A percentile compares a stretch with the other conserved stretches of the same genome.
Conservation (phyloP, 257 asterid genomes). For the Nicotiana obtusifolia region DNA sequence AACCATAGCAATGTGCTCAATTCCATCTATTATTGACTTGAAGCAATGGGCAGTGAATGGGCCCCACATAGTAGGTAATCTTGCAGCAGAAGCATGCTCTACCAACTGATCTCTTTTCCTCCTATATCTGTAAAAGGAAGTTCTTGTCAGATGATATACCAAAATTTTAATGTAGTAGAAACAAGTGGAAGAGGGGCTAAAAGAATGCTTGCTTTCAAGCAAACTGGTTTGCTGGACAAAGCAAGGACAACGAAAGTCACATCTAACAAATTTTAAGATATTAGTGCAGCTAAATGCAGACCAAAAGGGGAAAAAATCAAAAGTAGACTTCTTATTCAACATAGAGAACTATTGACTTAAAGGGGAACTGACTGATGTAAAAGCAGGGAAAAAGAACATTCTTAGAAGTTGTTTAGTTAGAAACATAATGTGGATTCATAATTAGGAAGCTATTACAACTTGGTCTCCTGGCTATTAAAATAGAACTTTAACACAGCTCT, state of each 20-base stretch:
- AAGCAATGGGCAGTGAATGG: conserved; percentile 85
- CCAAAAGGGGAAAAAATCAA: not conserved
- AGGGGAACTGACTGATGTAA: not conserved
- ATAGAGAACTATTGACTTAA: not conserved
- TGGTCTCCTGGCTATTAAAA: not conserved
- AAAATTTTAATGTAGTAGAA: not conserved
- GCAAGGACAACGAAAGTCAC: not conserved
- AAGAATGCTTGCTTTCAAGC: not conserved
- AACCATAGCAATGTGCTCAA: conserved; percentile 97
- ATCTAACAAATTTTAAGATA: not conserved
- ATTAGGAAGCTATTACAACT: not conserved
- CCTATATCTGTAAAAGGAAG: conserved; percentile 58
- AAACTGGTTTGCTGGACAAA: not conserved
- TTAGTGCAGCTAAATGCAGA: not conserved
- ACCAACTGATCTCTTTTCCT: conserved; percentile 85
- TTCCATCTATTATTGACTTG: conserved; percentile 78
- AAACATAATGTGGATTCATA: not conserved
- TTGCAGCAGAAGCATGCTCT: conserved; percentile 87
- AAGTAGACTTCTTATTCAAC: not conserved
- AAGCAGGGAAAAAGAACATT: not conserved
- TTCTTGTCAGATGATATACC: conserved; percentile 12
- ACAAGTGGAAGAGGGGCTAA: not conserved
- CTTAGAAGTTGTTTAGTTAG: not conserved
- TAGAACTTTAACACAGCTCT: not conserved
- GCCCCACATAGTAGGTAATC: conserved; percentile 94